Base-by-base conservation (phyloP, 2,329 filamentous ascomycete species). In the Pestalotiopsis sp. region DNA sequence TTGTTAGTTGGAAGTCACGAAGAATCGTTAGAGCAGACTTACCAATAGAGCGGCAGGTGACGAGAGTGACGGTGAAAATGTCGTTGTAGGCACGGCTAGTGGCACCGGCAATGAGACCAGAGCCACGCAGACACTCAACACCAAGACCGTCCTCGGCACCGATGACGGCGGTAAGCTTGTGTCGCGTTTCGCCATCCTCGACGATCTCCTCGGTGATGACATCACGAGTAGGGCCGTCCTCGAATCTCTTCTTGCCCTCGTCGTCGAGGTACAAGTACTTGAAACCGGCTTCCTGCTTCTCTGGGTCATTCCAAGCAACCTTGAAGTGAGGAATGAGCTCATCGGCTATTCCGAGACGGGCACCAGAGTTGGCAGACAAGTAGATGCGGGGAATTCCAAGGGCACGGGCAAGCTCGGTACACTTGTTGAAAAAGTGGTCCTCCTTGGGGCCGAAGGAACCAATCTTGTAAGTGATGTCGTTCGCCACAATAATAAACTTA, bases 381-480 rank as follows among this genome's bases (percentile, higher is more conserved):
- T 99, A 99, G 79, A 99, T 95, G 75, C 96, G 93, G 27, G 96
- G 96, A 76, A 99, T 97, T 52, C 96, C 96, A 71, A 98, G 87
- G 86, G 94, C 95, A 76, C 95, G 91, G 71, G 96, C 96, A 73
- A 98, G 87, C 82, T 99, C 95, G 11, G 96, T 98, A 85, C 96
- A 99, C 88, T 98, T 98, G 87, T 97, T 88, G 90, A 99, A 99
- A 90, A 97, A 99, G 76, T 93, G 92, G 82, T 99, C 96, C 85
- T 99, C 96, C 83, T 92, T 91, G 56, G 96, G 96, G 66, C 96
- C 96, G 80, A 99, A 99, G 2, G 94, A 97, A 77, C 96, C 96
- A 80, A 98, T 99, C 87, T 97, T 97, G 88, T 94, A 98, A 20
- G 96, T 99, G 81, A 99, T 99, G 79, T 99, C 96, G 87, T 99